These are phyloP conservation scores for Alternaria sp. DNA, from an alignment of 2,329 filamentous ascomycete genomes.

Conservation along the genomic window DNA sequence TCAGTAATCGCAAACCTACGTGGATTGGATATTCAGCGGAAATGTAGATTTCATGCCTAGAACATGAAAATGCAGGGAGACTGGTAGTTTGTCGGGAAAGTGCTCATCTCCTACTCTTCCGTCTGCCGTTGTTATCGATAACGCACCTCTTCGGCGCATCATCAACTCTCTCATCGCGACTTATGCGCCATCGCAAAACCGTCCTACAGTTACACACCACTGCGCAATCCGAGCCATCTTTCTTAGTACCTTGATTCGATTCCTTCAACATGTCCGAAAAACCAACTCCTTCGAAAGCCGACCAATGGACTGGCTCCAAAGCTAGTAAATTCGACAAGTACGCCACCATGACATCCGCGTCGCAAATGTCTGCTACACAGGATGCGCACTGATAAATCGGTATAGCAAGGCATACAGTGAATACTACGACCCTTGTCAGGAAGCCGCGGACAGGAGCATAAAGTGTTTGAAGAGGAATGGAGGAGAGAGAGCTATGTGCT, in stretches of 20 bases:
- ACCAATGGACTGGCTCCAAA: constrained; percentile 39
- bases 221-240: background rate
- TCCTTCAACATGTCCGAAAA: constrained; percentile 18
- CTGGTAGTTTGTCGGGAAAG: background rate
- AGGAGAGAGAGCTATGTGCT: constrained; percentile 87
- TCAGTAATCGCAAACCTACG: background rate
- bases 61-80: background rate
- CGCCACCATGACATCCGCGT: constrained; percentile 13
- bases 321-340: constrained; percentile 54
- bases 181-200: background rate
- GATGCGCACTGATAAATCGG: constrained; percentile 17
- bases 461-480: constrained; percentile 88
- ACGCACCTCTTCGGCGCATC: constrained; percentile 13
- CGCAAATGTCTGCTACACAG: background rate
- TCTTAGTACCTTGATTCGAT: background rate
- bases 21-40: background rate
- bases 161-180: constrained; percentile 1
- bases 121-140: constrained; percentile 22
- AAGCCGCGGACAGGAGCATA: constrained; percentile 85
- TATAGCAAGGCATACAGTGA: constrained; percentile 85
- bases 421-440: constrained; percentile 95
- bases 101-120: background rate
- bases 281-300: constrained; percentile 24
- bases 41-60: background rate
- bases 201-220: background rate